Conservation (phyloP, 768 basidiomycete species). For the Boletus edulis region DNA sequence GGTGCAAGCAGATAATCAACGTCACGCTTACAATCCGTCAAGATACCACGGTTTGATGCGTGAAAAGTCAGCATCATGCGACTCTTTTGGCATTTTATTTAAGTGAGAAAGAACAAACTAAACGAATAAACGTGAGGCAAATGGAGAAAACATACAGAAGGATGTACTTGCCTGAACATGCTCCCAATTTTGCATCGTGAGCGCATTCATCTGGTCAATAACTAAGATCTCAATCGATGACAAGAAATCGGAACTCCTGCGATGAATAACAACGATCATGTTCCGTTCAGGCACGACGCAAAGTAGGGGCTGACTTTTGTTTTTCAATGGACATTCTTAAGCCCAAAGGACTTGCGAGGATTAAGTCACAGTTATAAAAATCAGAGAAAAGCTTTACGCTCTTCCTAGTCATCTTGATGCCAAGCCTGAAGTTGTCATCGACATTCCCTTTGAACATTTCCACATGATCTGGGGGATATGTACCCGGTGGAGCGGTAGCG, state of each 20-base stretch:
- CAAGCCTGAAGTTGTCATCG: constrained; percentile 92
- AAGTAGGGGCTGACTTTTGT: constrained; percentile 65
- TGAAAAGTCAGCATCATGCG: constrained; percentile 93
- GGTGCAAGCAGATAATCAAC: constrained; percentile 55
- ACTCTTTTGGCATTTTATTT: constrained; percentile 89
- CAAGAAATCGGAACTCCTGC: constrained; percentile 83
- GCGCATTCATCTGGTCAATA: constrained; percentile 89
- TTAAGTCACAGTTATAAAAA: constrained; percentile 88
- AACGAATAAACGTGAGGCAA: not conserved
- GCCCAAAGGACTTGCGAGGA: constrained; percentile 92
- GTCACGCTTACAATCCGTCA: constrained; percentile 78
- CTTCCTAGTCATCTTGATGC: constrained; percentile 90
- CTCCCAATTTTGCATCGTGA: constrained; percentile 99
- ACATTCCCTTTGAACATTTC: constrained; percentile 96
- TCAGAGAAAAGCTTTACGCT: constrained; percentile 88
- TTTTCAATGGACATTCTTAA: constrained; percentile 90
- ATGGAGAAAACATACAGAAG: not conserved
- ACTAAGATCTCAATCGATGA: constrained; percentile 90
- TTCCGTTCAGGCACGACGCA: too few relatives aligned
- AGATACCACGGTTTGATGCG: constrained; percentile 98
- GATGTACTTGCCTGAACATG: constrained; percentile 73
- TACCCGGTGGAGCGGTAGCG: constrained; percentile 64
- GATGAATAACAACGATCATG: constrained; percentile 1
- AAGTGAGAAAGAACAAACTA: constrained; percentile 85
- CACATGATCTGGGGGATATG: constrained; percentile 85